These are phyloP conservation scores for Tetradesmus obliquus DNA, from an alignment of 139 green algal species.

Conservation along the genomic window DNA sequence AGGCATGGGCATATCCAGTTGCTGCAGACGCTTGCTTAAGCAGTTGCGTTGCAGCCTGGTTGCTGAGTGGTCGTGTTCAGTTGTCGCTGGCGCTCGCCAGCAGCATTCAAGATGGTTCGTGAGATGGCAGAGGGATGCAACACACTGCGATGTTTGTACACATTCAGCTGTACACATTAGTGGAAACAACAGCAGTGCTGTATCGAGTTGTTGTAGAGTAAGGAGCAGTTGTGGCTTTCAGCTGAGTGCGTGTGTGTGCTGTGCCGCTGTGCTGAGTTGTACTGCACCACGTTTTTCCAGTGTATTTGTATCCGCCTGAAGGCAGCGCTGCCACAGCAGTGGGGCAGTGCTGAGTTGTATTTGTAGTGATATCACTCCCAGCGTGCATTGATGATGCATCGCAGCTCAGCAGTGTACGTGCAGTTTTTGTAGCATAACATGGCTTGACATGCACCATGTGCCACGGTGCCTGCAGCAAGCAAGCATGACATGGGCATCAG, in stretches of 20 bases:
- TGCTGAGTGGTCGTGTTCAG: too few species aligned
- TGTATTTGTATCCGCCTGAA: not conserved
- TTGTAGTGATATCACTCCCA: not conserved
- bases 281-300: not conserved
- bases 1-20: too few species aligned
- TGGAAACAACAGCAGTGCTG: not conserved
- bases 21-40: too few species aligned
- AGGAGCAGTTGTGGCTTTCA: not conserved
- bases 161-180: too few species aligned
- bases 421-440: constrained; percentile 5
- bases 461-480: not conserved
- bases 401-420: not conserved
- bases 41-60: too few species aligned
- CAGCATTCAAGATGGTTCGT: too few species aligned
- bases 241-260: not conserved
- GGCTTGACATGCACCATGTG: not conserved
- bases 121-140: too few species aligned
- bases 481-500: not conserved
- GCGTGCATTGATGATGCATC: not conserved
- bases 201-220: not conserved
- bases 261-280: not conserved
- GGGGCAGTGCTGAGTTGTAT: not conserved
- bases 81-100: too few species aligned
- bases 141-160: too few species aligned
- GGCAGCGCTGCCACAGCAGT: not conserved